phyloP scores from a whole-genome alignment of 1,139 yeast species.

The Arxiozyma slooffiae region DNA sequence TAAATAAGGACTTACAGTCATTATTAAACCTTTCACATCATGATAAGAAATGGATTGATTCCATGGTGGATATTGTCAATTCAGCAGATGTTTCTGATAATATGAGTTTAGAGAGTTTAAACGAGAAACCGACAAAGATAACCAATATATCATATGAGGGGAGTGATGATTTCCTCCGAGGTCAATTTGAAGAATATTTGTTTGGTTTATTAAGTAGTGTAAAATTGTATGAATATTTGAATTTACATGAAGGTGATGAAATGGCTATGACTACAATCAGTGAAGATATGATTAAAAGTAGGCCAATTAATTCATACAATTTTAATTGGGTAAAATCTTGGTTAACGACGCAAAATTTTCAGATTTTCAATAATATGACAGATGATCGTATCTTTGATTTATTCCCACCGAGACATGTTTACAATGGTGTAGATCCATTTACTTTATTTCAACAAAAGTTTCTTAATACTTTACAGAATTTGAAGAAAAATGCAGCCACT shows the following conservation, averaged over 20 bases:
- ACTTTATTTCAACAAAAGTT: conserved; percentile 26
- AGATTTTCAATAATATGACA: conserved; percentile 60
- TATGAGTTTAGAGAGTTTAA: conserved; percentile 34
- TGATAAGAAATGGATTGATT: conserved; percentile 64
- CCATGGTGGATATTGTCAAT: conserved; percentile 30
- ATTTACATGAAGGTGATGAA: conserved; percentile 33
- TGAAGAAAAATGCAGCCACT: conserved; percentile 12
- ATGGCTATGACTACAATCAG: conserved; percentile 21
- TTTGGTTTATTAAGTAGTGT: conserved; percentile 67
- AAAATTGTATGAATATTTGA: conserved; percentile 55
- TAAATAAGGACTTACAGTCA: conserved; percentile 33
- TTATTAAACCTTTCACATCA: conserved; percentile 45
- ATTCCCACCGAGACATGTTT: conserved; percentile 66
- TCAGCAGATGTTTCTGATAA: conserved; percentile 36
- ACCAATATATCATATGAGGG: conserved; percentile 50
- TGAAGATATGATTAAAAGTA: conserved; percentile 22
- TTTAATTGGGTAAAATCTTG: conserved; percentile 51
- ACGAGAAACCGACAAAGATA: conserved; percentile 31
- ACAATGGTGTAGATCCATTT: conserved; percentile 29
- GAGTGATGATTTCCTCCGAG: conserved; percentile 80
- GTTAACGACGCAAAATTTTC: conserved; percentile 57
- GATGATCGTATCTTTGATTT: conserved; percentile 87
- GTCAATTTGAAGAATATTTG: conserved; percentile 82
- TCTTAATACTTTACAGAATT: conserved; percentile 28
- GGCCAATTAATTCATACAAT: conserved; percentile 43